Evolutionary conservation across 2,329 filamentous ascomycete species (phyloP).

Genomic region (Sarocladiaceae sp.): DNA sequence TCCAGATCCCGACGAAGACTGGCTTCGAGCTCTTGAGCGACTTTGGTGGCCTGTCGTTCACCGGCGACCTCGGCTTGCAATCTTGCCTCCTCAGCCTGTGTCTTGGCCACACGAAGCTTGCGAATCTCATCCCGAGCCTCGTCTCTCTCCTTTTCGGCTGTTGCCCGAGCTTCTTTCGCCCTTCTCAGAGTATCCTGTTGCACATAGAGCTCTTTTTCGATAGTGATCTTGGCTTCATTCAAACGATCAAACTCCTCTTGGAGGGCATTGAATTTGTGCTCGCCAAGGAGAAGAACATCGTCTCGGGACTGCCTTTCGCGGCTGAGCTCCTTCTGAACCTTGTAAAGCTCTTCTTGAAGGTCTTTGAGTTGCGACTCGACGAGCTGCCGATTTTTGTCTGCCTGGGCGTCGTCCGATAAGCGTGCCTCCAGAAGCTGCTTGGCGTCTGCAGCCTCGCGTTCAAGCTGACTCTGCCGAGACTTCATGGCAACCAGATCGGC

Average conservation of each 20-base stretch:
- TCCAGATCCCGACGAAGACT: conserved; percentile 76
- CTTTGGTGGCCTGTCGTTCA: conserved; percentile 69
- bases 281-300: conserved; percentile 82
- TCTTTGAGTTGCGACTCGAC: conserved; percentile 83
- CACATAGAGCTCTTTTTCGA: conserved; percentile 95
- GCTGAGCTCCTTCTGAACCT: conserved; percentile 81
- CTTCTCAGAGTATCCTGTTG: conserved; percentile 88
- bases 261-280: conserved; percentile 78
- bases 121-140: conserved; percentile 83
- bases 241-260: conserved; percentile 80
- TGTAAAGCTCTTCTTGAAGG: conserved; percentile 78
- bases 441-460: conserved; percentile 83
- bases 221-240: conserved; percentile 92
- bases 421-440: conserved; percentile 81
- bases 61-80: conserved; percentile 74
- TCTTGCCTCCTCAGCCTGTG: conserved; percentile 78
- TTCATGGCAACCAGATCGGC: conserved; percentile 83
- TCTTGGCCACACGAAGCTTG: conserved; percentile 73
- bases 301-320: conserved; percentile 89
- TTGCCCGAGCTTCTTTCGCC: conserved; percentile 71
- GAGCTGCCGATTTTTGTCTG: conserved; percentile 71
- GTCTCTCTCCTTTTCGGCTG: conserved; percentile 81
- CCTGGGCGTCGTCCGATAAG: conserved; percentile 82
- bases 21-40: conserved; percentile 74
- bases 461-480: conserved; percentile 74